Evolutionary conservation across 179 eudicot genomes (phyloP).

Genomic region (Silene noctiflora): DNA sequence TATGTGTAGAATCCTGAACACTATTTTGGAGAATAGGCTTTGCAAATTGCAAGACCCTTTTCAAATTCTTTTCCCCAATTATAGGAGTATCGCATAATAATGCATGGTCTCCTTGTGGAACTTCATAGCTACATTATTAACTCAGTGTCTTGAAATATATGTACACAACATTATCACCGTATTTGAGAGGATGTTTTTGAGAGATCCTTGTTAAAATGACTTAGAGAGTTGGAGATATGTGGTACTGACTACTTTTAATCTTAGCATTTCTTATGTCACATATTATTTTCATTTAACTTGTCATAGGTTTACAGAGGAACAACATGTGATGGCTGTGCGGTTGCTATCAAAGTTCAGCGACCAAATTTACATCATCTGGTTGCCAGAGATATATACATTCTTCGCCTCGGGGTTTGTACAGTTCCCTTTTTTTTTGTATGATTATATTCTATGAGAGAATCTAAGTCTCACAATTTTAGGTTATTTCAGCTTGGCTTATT

Average conservation of each 20-base stretch:
- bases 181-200: not conserved
- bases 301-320: conserved; percentile 75
- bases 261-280: not conserved
- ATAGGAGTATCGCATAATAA: not conserved
- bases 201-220: too few relatives aligned
- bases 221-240: not conserved
- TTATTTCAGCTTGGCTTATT: conserved; percentile 72
- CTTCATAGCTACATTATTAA: not conserved
- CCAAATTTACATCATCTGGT: conserved; percentile 80
- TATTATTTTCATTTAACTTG: not conserved
- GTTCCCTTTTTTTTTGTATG: conserved; percentile 15
- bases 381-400: conserved; percentile 81
- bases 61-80: not conserved
- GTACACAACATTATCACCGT: not conserved
- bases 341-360: conserved; percentile 97
- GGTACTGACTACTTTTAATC: not conserved
- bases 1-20: not conserved
- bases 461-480: conserved; percentile 34
- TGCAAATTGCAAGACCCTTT: not conserved
- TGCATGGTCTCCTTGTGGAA: conserved; percentile 7
- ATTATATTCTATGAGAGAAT: conserved; percentile 21
- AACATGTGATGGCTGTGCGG: conserved; percentile 69
- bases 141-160: not conserved
- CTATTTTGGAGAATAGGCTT: not conserved
- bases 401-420: conserved; percentile 90